Evolutionary conservation across 345 rosid genomes (phyloP).

Genomic region (Brassica juncea): DNA sequence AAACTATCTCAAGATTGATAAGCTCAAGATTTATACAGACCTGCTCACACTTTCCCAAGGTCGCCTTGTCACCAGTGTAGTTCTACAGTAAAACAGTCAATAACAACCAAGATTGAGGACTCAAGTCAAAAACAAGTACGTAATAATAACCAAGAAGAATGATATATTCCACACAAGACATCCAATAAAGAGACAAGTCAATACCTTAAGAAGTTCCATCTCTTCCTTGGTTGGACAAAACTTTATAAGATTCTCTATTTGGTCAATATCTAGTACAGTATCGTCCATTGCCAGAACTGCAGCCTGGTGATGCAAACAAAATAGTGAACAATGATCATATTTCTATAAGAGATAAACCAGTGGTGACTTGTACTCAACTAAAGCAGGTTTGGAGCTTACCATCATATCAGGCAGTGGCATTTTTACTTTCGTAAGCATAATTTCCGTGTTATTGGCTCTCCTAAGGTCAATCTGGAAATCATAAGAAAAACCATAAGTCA

Average conservation of each 20-base stretch:
- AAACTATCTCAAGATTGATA: not conserved
- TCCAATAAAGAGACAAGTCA: not conserved
- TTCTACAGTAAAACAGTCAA: slow-evolving; percentile 47
- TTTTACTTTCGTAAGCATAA: slow-evolving; percentile 99
- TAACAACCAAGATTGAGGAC: slow-evolving; percentile 22
- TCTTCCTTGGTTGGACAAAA: slow-evolving; percentile 99
- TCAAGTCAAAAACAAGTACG: slow-evolving; percentile 16
- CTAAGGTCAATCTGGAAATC: slow-evolving; percentile 82
- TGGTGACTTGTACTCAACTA: not conserved
- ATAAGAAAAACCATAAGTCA: not conserved
- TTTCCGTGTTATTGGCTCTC: slow-evolving; percentile 99
- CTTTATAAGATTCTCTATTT: slow-evolving; percentile 96
- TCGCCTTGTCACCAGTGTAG: slow-evolving; percentile 79
- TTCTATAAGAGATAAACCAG: not conserved
- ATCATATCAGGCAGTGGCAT: slow-evolving; percentile 99
- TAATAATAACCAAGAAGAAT: slow-evolving; percentile 10
- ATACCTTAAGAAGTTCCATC: slow-evolving; percentile 96
- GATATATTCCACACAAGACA: slow-evolving; percentile 13
- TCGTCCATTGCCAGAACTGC: slow-evolving; percentile 98
- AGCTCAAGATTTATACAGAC: slow-evolving; percentile 45
- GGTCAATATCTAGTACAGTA: slow-evolving; percentile 85
- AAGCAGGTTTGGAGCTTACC: slow-evolving; percentile 59
- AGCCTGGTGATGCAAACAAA: slow-evolving; percentile 54
- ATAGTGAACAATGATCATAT: slow-evolving; percentile 20
- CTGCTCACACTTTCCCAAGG: slow-evolving; percentile 97